Conservation (phyloP, 202 grass and related monocot genomes). For the Schoenoplectus tabernaemontani region DNA sequence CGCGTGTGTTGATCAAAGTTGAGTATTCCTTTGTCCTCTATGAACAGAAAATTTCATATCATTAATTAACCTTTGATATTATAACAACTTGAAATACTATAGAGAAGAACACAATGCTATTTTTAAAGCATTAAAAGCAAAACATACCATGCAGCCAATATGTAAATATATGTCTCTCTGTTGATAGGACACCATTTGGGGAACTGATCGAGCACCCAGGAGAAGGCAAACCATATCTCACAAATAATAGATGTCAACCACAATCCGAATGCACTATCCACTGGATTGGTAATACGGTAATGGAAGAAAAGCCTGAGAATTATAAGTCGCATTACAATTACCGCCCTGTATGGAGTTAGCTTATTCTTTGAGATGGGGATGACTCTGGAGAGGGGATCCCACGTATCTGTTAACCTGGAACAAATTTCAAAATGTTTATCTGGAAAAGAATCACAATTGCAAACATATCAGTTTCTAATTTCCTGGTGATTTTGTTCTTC, state of each 20-base stretch:
- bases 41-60: not conserved
- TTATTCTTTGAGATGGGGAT: constrained; percentile 95
- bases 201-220: constrained; percentile 99
- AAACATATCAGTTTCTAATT: not conserved
- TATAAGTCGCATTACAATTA: constrained; percentile 90
- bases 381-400: constrained; percentile 65
- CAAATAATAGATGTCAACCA: constrained; percentile 97
- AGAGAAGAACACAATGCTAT: not conserved
- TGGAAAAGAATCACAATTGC: not conserved
- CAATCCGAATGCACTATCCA: constrained; percentile 75
- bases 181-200: constrained; percentile 94
- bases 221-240: constrained; percentile 96
- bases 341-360: constrained; percentile 88
- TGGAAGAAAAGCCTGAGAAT: constrained; percentile 96
- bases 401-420: constrained; percentile 73
- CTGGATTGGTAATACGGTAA: constrained; percentile 96
- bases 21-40: not conserved
- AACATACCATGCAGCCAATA: constrained; percentile 69
- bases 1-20: too few relatives aligned
- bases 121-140: not conserved
- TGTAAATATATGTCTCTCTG: constrained; percentile 86
- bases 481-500: not conserved
- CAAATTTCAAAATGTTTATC: not conserved
- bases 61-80: not conserved
- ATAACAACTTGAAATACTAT: not conserved